Percentiles rank a stretch among this genome's conserved stretches.
Evolutionary conservation across 2,329 filamentous ascomycete species (phyloP).

Genomic region (Diaporthe citri): DNA sequence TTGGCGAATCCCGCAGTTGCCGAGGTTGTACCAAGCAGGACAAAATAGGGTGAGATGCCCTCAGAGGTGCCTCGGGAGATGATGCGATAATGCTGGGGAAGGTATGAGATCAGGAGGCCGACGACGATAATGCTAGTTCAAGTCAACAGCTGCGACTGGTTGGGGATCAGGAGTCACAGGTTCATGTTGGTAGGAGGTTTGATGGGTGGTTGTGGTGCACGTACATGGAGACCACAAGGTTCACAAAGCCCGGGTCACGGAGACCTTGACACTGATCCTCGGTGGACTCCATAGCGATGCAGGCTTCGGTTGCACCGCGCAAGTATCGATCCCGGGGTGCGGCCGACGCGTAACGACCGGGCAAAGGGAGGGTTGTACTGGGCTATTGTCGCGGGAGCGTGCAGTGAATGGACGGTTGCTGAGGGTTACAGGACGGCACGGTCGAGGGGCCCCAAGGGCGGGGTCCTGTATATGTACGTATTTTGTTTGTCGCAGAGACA

Average conservation of each 20-base stretch:
- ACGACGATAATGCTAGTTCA: conserved; percentile 76
- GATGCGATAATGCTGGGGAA: conserved; percentile 95
- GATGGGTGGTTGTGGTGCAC: conserved; percentile 39
- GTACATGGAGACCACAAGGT: conserved; percentile 69
- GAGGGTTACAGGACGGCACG: not conserved
- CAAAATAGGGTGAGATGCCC: conserved; percentile 95
- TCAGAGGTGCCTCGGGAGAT: conserved; percentile 87
- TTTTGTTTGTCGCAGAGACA: conserved; percentile 12
- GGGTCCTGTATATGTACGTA: conserved; percentile 8
- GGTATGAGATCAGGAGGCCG: conserved; percentile 91
- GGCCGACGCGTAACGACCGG: not conserved
- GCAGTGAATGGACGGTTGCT: not conserved
- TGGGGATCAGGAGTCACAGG: not conserved
- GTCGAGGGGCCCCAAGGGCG: not conserved
- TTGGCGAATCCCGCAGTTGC: conserved; percentile 92
- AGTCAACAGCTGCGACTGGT: conserved; percentile 42
- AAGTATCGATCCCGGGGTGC: not conserved
- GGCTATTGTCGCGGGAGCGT: not conserved
- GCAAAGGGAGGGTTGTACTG: not conserved
- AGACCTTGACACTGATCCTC: conserved; percentile 63
- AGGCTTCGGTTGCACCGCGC: not conserved
- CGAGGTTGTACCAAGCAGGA: conserved; percentile 92
- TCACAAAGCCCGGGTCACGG: conserved; percentile 65
- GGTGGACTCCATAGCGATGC: conserved; percentile 49
- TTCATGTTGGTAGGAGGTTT: not conserved